Conservation (phyloP, 768 basidiomycete genomes). For the Psilocybe cyanescens region DNA sequence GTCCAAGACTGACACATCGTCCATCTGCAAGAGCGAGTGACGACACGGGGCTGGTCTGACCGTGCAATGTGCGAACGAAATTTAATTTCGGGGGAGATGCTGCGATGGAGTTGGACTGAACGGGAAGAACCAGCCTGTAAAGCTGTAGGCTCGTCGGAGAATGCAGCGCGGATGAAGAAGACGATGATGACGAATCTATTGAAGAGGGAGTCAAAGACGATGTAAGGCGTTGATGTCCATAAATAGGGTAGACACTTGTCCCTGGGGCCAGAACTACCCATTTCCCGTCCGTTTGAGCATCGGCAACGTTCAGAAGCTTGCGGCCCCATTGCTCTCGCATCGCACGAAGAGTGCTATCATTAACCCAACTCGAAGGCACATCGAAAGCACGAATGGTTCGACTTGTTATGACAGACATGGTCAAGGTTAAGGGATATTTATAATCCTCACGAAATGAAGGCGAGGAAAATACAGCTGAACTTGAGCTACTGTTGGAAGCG, state of each 20-base stretch:
- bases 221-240: conserved; percentile 15
- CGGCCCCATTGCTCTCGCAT: conserved; percentile 82
- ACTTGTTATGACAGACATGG: conserved; percentile 56
- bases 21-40: conserved; percentile 80
- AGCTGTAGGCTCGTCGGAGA: conserved; percentile 66
- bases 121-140: conserved; percentile 71
- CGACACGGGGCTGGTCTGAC: conserved; percentile 67
- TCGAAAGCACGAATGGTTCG: conserved; percentile 74
- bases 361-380: conserved; percentile 73
- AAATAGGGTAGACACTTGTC: conserved; percentile 25
- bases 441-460: conserved; percentile 27
- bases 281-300: conserved; percentile 83
- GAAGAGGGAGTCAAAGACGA: conserved; percentile 17
- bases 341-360: conserved; percentile 59
- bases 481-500: conserved; percentile 24
- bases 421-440: conserved; percentile 21
- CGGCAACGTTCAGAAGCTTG: conserved; percentile 71
- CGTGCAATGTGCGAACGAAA: conserved; percentile 74
- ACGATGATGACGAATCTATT: conserved; percentile 28
- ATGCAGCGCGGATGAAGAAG: conserved; percentile 27
- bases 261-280: conserved; percentile 81
- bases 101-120: conserved; percentile 46
- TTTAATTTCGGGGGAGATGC: conserved; percentile 63
- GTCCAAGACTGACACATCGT: conserved; percentile 76
- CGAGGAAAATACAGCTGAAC: conserved; percentile 20